These are phyloP conservation scores for Dothideomycetidae sp. DNA, from an alignment of 2,329 filamentous ascomycete species.

Conservation along the genomic window DNA sequence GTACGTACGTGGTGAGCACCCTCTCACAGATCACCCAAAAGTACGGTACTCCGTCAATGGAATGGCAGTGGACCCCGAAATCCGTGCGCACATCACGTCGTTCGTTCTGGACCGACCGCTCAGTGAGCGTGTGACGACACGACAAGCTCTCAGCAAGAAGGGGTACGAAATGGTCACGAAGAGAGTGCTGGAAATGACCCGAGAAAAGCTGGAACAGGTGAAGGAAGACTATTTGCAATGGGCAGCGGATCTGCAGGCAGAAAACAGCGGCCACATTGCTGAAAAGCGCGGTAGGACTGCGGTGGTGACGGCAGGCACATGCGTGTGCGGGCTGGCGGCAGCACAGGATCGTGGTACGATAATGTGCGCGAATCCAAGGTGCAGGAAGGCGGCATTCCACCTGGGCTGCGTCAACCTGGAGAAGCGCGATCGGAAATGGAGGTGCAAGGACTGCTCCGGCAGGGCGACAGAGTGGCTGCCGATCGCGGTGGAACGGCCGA, in stretches of 20 bases:
- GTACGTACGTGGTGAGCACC: not conserved
- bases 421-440: constrained; percentile 12
- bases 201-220: constrained; percentile 2
- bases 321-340: constrained; percentile 13
- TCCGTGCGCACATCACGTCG: constrained; percentile 1
- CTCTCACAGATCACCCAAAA: constrained; percentile 6
- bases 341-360: constrained; percentile 11
- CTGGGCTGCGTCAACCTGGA: constrained; percentile 16
- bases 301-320: constrained; percentile 8
- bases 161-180: too few species aligned
- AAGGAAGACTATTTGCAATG: not conserved
- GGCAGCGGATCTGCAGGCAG: constrained; percentile 7
- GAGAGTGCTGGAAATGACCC: not conserved
- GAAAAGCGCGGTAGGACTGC: not conserved
- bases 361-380: constrained; percentile 14
- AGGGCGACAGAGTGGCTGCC: constrained; percentile 1
- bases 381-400: constrained; percentile 13
- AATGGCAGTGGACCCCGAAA: constrained; percentile 1
- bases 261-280: constrained; percentile 7
- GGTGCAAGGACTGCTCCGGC: constrained; percentile 14
- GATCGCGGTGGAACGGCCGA: not conserved
- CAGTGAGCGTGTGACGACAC: too few species aligned
- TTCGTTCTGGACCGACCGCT: not conserved
- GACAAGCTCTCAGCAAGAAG: too few species aligned
- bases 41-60: not conserved